These are phyloP conservation scores for Leucocoprinus birnbaumii DNA, from an alignment of 768 basidiomycete genomes.

Conservation along the genomic window DNA sequence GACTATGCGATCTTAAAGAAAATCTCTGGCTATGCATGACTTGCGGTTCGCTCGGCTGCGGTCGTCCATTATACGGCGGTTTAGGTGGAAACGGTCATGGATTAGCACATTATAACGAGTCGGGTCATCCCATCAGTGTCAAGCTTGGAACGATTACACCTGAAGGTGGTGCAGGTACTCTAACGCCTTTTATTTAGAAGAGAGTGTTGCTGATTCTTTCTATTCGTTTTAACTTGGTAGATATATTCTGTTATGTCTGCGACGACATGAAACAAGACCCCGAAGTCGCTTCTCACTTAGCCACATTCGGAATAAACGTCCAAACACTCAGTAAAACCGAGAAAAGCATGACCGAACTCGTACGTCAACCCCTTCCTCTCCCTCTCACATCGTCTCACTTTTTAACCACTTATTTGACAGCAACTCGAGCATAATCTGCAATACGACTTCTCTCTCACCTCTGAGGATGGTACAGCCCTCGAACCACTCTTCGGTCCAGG, in stretches of 20 bases:
- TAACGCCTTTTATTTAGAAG: too few relatives aligned
- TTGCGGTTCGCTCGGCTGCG: slow-evolving; percentile 89
- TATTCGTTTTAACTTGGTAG: too few relatives aligned
- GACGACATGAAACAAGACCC: slow-evolving; percentile 82
- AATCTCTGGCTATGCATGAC: slow-evolving; percentile 96
- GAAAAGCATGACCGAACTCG: slow-evolving; percentile 95
- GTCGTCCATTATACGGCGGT: slow-evolving; percentile 81
- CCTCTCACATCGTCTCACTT: neutral
- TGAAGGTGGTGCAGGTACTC: slow-evolving; percentile 83
- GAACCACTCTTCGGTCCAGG: slow-evolving; percentile 88
- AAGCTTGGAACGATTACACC: slow-evolving; percentile 97
- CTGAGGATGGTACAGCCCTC: slow-evolving; percentile 82
- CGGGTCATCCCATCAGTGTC: slow-evolving; percentile 78
- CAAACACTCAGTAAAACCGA: slow-evolving; percentile 84
- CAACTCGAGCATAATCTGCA: slow-evolving; percentile 96
- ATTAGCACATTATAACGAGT: slow-evolving; percentile 68
- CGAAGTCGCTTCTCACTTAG: slow-evolving; percentile 67
- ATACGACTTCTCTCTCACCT: slow-evolving; percentile 91
- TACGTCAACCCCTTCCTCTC: slow-evolving; percentile 27
- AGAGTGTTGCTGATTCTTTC: too few relatives aligned
- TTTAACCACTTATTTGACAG: slow-evolving; percentile 27
- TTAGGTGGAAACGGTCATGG: slow-evolving; percentile 89
- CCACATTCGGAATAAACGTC: slow-evolving; percentile 86
- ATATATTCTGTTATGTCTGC: slow-evolving; percentile 92
- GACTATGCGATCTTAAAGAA: slow-evolving; percentile 78